Base-by-base conservation (phyloP, 495 filamentous ascomycete genomes). In the Penicillium psychrofluorescens region DNA sequence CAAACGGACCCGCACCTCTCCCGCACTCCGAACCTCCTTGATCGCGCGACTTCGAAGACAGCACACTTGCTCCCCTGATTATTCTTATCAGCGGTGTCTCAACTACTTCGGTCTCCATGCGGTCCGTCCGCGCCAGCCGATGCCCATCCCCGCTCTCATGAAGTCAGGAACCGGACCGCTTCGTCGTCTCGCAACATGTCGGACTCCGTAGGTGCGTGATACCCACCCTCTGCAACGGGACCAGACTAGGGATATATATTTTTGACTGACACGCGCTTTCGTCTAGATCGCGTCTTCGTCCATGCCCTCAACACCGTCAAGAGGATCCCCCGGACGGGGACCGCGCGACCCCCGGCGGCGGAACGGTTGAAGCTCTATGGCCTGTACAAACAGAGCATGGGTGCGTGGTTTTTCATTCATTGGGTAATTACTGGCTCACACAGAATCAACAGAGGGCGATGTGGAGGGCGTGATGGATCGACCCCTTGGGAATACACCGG, bases 301-400 rank as follows among this genome's bases (percentile, higher is more conserved):
- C 91, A 98, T 78, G 92, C 92, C 46, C 81, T 98, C 60, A 95
- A 95, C 67, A 97, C 91, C 27, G 92, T 97, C 50, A 95, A 95
- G 66, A 92, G 92, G 56, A 95, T 98, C 46, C 88, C 88, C 53
- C 90, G 89, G 56, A 94, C 89, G 11, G 91, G 92, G 16, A 87
- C 87, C 34, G 78, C 86, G 40, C 83, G 91, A 33, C 92, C 92
- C 13, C 94, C 92, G 31, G 76, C 90, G 8, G 70, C 76, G 29
- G 91, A 90, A 55, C 85, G 92, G 22, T 71, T 98, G 52, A 84
- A 82, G 50, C 83, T 98, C 43, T 98, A 98, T 81, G 92, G 92
- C 40, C 76, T 98, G 48, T 98, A 97, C 69, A 98, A 98, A 63
- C 92, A 98, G 69, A 89, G 87, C 50, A 97, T 95, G 90, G 82